Evolutionary conservation across 768 basidiomycete genomes (phyloP), one percentile per base, ranked within the genome.

Genomic region (Artomyces pyxidatus): DNA sequence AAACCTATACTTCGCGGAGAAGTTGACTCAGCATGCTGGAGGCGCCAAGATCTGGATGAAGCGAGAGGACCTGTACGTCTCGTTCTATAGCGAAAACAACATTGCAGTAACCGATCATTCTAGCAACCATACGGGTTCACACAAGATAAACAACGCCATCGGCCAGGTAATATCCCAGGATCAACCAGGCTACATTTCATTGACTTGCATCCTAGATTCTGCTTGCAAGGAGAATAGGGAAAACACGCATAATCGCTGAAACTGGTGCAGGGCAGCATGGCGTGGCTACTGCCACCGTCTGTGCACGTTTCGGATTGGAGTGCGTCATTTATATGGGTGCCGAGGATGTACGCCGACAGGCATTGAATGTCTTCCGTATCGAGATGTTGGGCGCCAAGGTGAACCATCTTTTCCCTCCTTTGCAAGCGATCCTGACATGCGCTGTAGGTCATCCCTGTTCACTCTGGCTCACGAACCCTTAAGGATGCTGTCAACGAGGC

Each of bases 401-500:
- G 50, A 16, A 14, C 37, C 21, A 16, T 14, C 14, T 14, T 5
- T 7, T 35, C 25, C 52, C 14, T 14, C 25, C 42, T 30, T 12
- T 29, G n/a, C 8, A 23, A 22, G 26, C 37, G 17, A 8, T 14
- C 23, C 45, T 54, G 21, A 49, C 38, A 30, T 26, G 3, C 35
- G 14, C 28, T 7, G 23, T 58, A 93, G 89, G 96, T 99, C 54
- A 71, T 99, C 45, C 88, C 96, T 12, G 95, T 98, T 22, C 71
- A 86, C 48, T 94, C 94, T 4, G 96, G 96, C 21, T 91, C 95
- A 21, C 80, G 86, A 61, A 98, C 95, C 5, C 72, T 99, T 56
- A 99, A 99, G 68, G 96, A 98, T 60, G 95, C 96, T 23, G 92
- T 98, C 56, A 99, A 97, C 70, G 95, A 97, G 55, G 95, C 96